Evolutionary conservation across 495 filamentous ascomycete genomes (phyloP), one percentile per base, ranked within the genome.

Genomic region (Xylaria bambusicola): DNA sequence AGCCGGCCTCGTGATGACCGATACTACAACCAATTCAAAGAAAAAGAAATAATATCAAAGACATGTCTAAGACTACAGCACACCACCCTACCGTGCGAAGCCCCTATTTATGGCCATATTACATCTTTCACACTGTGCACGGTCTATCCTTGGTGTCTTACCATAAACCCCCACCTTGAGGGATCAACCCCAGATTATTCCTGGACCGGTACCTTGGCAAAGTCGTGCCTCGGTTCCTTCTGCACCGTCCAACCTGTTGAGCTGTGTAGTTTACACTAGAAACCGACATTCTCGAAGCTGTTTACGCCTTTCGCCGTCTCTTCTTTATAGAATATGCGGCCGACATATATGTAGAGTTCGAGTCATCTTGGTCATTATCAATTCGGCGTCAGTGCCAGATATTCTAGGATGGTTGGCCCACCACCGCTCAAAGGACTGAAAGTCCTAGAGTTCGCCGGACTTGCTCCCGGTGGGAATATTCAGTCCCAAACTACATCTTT

Each of bases 401-500:
- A 52, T 21, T n/a, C 21, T 13, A 48, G 18, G 9, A 84, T 84
- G 82, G 62, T 70, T 45, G 65, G 67, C 52, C 71, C 71, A 59
- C 85, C 86, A 13, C 90, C 92, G 10, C 81, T 98, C 29, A 73
- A 80, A 8, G 90, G 89, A 46, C 75, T 94, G 59, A 87, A 87
- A 55, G 92, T 96, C 56, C 81, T 97, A 27, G 93, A 97, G 74
- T 88, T 97, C 61, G 92, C 90, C 20, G 91, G 93, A 12, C 80
- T 97, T 44, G 93, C 93, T 45, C 92, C 93, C 69, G 91, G 92
- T 91, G 78, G 40, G 68, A 45, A 55, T 50, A 6, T 61, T 12
- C 21, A 26, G 36, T 17, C 40, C 18, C 1, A 21, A 12, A 31
- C 47, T 15, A 6, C 42, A 50, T 47, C 35, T n/a, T 20, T 21